Percentiles rank a stretch among this genome's conserved stretches.
Evolutionary conservation across 2,329 filamentous ascomycete species (phyloP).

Genomic region (Emmonsiellopsis sp.): DNA sequence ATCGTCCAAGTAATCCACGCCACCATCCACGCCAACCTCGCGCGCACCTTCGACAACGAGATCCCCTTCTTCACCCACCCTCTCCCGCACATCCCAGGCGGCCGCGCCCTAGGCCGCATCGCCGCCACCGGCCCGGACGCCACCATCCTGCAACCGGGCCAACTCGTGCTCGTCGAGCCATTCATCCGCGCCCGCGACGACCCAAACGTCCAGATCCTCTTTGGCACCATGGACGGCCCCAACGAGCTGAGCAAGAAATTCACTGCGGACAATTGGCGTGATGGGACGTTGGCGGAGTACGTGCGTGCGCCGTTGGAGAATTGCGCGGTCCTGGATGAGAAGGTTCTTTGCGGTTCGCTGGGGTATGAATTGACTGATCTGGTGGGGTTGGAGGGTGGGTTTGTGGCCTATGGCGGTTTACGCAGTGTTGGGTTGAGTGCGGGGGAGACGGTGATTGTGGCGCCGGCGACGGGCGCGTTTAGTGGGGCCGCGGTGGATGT

Average conservation of each 20-base stretch:
- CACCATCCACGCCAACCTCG: constrained; percentile 1
- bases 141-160: constrained; percentile 11
- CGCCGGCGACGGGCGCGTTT: constrained; percentile 42
- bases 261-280: constrained; percentile 8
- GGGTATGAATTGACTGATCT: constrained; percentile 11
- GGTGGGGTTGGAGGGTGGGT: background rate
- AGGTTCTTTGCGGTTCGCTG: constrained; percentile 5
- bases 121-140: constrained; percentile 20
- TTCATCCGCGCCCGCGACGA: constrained; percentile 12
- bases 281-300: constrained; percentile 13
- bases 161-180: constrained; percentile 13
- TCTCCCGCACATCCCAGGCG: constrained; percentile 15
- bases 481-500: constrained; percentile 40
- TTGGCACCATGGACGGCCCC: constrained; percentile 8
- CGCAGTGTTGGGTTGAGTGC: constrained; percentile 25
- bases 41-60: constrained; percentile 4
- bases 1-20: constrained; percentile 10
- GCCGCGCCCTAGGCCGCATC: constrained; percentile 34
- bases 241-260: constrained; percentile 5
- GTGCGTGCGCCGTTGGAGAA: constrained; percentile 12
- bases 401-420: constrained; percentile 12
- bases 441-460: constrained; percentile 41
- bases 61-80: constrained; percentile 9
- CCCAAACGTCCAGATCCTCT: constrained; percentile 8
- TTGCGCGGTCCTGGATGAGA: constrained; percentile 11